phyloP scores from a whole-genome alignment of 345 rosid genomes.

The Lumnitzera racemosa region DNA sequence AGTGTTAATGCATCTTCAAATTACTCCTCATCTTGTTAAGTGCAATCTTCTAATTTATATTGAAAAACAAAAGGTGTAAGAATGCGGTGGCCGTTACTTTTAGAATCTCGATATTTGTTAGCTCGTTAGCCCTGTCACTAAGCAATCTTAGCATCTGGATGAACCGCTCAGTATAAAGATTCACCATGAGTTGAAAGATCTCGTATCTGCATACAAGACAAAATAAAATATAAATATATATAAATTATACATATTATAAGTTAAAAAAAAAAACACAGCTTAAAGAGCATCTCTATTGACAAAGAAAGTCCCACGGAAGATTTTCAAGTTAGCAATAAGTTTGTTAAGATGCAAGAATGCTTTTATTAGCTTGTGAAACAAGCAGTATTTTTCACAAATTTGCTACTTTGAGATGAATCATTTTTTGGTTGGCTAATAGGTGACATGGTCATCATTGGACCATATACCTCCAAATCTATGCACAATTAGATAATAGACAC shows the following conservation, averaged over 20 bases:
- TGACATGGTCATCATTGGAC: too few relatives aligned
- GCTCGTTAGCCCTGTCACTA: slow-evolving; percentile 82
- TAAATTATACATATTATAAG: too few relatives aligned
- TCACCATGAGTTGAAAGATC: slow-evolving; percentile 99
- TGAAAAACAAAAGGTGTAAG: too few relatives aligned
- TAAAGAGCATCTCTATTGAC: background rate
- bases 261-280: background rate
- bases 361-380: too few relatives aligned
- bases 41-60: too few relatives aligned
- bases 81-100: slow-evolving; percentile 43
- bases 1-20: background rate
- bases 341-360: background rate
- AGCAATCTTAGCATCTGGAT: slow-evolving; percentile 98
- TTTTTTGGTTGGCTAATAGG: too few relatives aligned
- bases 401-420: too few relatives aligned
- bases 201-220: slow-evolving; percentile 70
- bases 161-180: slow-evolving; percentile 96
- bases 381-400: too few relatives aligned
- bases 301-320: background rate
- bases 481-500: too few relatives aligned
- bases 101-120: slow-evolving; percentile 93
- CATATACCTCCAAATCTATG: too few relatives aligned
- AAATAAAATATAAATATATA: background rate
- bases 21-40: too few relatives aligned
- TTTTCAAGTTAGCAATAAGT: background rate